These are phyloP conservation scores for Populus tremula DNA, from an alignment of 345 rosid genomes.

Conservation along the genomic window DNA sequence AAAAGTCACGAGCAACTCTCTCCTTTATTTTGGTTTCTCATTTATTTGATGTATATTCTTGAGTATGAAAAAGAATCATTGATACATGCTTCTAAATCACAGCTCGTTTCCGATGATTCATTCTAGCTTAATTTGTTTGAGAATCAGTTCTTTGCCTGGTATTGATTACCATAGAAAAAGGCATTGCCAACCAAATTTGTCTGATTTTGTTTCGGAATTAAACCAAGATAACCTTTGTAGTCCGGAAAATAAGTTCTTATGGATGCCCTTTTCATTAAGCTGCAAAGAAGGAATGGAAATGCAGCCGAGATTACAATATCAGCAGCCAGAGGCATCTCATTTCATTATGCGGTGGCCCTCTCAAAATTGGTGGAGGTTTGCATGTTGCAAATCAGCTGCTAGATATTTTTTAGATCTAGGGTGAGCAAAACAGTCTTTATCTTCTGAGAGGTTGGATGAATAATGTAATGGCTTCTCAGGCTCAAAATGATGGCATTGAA, in stretches of 20 bases:
- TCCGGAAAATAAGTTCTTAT: not conserved
- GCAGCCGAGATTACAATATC: not conserved
- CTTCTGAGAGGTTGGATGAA: no score
- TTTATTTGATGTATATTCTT: no score
- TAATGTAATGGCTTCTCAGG: no score
- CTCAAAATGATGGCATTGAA: no score
- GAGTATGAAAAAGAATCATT: not conserved
- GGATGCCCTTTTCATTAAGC: not conserved
- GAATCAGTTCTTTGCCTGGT: not conserved
- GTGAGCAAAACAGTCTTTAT: no score
- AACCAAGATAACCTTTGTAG: not conserved
- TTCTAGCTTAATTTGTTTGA: not conserved
- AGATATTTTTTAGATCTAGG: no score
- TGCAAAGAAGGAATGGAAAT: not conserved
- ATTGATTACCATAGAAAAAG: not conserved
- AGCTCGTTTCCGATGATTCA: not conserved
- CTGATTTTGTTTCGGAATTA: not conserved
- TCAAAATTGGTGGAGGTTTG: not conserved
- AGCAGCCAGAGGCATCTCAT: not conserved
- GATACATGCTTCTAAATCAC: not conserved
- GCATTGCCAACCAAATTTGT: not conserved
- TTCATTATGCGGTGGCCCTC: not conserved
- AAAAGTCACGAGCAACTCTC: not conserved
- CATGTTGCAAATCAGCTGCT: not conserved
- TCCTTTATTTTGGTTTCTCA: not conserved